A percentile compares a stretch with the other conserved stretches of the same genome.
Conservation (phyloP, 768 basidiomycete genomes). For the Termitomyces sp. region DNA sequence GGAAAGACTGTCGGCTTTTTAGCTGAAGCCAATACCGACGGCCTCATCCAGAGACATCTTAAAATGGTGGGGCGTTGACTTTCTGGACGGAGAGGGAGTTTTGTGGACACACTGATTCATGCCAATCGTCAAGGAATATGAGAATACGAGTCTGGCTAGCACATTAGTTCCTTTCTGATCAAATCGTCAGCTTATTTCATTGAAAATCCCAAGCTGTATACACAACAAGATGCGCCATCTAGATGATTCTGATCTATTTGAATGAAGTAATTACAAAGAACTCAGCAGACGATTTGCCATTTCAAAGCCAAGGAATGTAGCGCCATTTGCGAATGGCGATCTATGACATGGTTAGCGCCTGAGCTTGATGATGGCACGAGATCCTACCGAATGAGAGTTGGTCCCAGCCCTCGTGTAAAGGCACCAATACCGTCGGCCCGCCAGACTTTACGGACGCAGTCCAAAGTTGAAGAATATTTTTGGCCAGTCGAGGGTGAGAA, state of each 20-base stretch:
- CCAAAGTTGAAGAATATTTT: constrained; percentile 78
- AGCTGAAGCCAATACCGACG: constrained; percentile 41
- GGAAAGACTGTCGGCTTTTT: constrained; percentile 46
- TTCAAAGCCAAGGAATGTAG: constrained; percentile 96
- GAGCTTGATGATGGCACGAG: background rate
- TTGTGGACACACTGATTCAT: constrained; percentile 41
- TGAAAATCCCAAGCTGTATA: background rate
- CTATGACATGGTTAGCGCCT: constrained; percentile 31
- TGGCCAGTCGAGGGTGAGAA: constrained; percentile 72
- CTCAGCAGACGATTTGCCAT: constrained; percentile 76
- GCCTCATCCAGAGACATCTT: constrained; percentile 43
- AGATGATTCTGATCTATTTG: background rate
- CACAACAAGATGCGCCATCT: background rate
- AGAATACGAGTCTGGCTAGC: background rate
- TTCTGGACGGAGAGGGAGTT: constrained; percentile 53
- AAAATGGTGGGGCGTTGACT: constrained; percentile 53
- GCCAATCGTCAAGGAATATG: background rate
- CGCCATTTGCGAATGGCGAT: constrained; percentile 95
- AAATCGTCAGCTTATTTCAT: background rate
- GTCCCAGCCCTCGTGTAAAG: constrained; percentile 88
- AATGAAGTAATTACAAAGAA: constrained; percentile 13
- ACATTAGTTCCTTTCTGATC: background rate
- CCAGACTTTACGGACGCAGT: constrained; percentile 84
- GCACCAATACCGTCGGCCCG: constrained; percentile 77
- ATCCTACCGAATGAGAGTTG: constrained; percentile 81